Base-by-base conservation (phyloP, 345 rosid genomes). In the Geranium brycei region DNA sequence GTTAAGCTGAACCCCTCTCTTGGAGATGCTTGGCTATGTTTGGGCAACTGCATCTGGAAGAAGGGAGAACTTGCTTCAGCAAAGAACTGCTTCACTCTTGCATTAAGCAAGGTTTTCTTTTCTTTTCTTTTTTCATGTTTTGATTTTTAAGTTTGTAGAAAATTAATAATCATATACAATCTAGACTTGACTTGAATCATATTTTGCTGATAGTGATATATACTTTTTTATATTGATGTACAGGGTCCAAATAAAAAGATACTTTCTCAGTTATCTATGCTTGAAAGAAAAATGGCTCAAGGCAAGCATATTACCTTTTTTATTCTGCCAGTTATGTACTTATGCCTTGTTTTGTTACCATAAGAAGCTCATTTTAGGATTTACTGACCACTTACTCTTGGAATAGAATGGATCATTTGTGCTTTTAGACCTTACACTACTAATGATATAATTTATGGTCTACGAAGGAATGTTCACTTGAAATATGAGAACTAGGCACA, bases 1-100 rank as follows among this genome's bases (percentile, higher is more conserved):
- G 86, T 87, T 68, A 87, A 87, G 81, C 69, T 87, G 81, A 82
- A 84, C 78, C 89, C 92, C 19, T 80, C 89, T 62, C 81, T 87
- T 79, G 84, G 81, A 68, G 92, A 87, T 66, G 92, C 92, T 67
- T 87, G 89, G 87, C 71, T 84, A 31, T 84, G 84, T 64, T 72
- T 87, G 72, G 91, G 92, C 55, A 78, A 81, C 71, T 72, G 84
- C 84, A 82, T 87, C 60, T 87, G 92, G 89, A 87, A 87, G 81
- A 87, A 87, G 74, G 92, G 92, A 59, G 92, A 87, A 73, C 79
- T 84, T 41, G 64, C 78, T 61, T 77, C 87, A 0, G 89, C 87
- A 0, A 87, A 81, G 72, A 84, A 87, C 63, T 82, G 89, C 75
- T 81, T 82, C 75, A 82, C 70, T 80, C 92, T 82, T 63, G 87